Conservation (phyloP, 148 eudicot species). For the Silene uniflora region DNA sequence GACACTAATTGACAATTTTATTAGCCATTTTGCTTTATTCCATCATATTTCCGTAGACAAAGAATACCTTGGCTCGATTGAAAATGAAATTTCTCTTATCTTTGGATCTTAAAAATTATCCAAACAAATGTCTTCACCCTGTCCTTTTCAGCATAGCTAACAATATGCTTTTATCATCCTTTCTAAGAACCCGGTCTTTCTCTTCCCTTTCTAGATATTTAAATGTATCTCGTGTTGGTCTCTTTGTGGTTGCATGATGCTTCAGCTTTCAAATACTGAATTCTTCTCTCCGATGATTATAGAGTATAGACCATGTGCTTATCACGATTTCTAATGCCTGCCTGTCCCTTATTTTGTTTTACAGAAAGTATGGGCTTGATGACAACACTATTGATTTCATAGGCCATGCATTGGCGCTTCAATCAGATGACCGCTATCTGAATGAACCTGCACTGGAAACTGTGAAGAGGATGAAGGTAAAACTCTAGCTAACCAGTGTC, state of each 20-base stretch:
- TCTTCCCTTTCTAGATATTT: no score
- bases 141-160: no score
- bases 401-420: slow-evolving; percentile 94
- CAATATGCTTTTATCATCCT: no score
- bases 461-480: slow-evolving; percentile 95
- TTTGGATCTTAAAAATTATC: no score
- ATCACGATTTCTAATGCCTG: neutral
- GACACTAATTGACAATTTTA: no score
- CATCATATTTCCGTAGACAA: no score
- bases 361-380: slow-evolving; percentile 92
- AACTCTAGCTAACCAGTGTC: neutral
- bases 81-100: no score
- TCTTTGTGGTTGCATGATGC: neutral
- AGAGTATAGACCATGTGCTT: neutral
- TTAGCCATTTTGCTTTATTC: no score
- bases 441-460: slow-evolving; percentile 87
- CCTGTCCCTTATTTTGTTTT: neutral
- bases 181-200: no score
- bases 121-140: no score
- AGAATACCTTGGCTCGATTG: no score
- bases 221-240: no score
- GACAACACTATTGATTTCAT: slow-evolving; percentile 89
- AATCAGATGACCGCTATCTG: slow-evolving; percentile 85
- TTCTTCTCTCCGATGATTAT: neutral
- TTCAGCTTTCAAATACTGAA: neutral